phyloP scores from a whole-genome alignment of 495 filamentous ascomycete genomes.

The Elaphomyces granulatus region DNA sequence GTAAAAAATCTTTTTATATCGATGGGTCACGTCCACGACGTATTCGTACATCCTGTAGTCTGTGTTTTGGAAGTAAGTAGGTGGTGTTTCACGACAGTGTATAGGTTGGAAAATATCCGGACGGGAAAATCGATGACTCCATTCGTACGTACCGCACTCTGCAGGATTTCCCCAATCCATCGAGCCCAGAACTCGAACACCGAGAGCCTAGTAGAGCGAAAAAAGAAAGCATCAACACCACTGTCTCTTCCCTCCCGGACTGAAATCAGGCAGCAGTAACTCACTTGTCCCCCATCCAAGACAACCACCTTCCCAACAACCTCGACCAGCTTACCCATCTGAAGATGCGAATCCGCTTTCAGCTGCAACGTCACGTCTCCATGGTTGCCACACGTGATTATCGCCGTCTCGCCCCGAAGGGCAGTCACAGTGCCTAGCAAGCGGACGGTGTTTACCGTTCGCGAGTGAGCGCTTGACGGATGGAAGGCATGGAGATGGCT shows the following conservation, averaged over 20 bases:
- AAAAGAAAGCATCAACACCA: neutral
- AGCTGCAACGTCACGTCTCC: conserved; percentile 59
- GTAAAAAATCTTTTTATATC: conserved; percentile 68
- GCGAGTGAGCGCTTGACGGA: conserved; percentile 20
- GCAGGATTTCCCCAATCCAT: conserved; percentile 58
- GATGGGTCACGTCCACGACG: conserved; percentile 80
- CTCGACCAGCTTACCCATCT: conserved; percentile 67
- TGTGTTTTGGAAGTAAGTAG: conserved; percentile 18
- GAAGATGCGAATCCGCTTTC: conserved; percentile 68
- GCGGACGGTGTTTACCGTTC: conserved; percentile 52
- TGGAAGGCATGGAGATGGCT: conserved; percentile 53
- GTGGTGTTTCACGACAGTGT: no score
- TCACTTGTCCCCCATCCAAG: conserved; percentile 28
- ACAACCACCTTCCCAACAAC: conserved; percentile 80
- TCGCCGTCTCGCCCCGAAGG: conserved; percentile 66
- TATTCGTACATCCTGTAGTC: conserved; percentile 69
- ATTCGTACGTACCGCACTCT: conserved; percentile 23
- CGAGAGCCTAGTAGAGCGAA: conserved; percentile 39
- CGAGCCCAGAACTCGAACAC: conserved; percentile 57
- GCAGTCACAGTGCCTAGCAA: conserved; percentile 74
- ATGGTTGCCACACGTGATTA: conserved; percentile 48
- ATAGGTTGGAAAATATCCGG: no score
- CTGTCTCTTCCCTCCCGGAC: neutral
- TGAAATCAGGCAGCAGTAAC: neutral
- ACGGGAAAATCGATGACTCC: no score